phyloP scores from a whole-genome alignment of 176 grass and related monocot species.

The Rhipidocladum racemiflorum region DNA sequence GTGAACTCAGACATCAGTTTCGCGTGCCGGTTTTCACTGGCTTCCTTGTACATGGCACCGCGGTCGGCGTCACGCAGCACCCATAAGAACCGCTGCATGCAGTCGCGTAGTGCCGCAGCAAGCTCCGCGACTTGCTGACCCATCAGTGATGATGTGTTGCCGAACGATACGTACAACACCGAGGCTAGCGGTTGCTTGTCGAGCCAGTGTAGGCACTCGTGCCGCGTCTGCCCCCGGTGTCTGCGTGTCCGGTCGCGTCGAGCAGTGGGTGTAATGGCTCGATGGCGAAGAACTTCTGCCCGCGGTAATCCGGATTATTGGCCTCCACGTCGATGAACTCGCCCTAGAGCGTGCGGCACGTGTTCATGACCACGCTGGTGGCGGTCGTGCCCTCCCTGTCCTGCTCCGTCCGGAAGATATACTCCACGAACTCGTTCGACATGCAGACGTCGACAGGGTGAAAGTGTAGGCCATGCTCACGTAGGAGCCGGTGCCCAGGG shows the following conservation, averaged over 20 bases:
- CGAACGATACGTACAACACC: slow-evolving; percentile 40
- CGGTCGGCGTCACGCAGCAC: slow-evolving; percentile 41
- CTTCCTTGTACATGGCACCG: neutral
- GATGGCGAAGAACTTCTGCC: slow-evolving; percentile 30
- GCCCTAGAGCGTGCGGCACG: slow-evolving; percentile 23
- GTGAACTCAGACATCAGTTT: slow-evolving; percentile 6
- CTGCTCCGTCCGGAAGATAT: neutral
- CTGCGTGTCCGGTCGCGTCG: neutral
- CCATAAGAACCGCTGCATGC: slow-evolving; percentile 44
- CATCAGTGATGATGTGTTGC: slow-evolving; percentile 24
- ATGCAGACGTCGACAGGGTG: neutral
- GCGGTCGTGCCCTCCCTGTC: neutral
- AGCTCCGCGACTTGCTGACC: slow-evolving; percentile 38
- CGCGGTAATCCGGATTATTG: neutral
- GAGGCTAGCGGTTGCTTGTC: slow-evolving; percentile 30
- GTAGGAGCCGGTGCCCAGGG: slow-evolving; percentile 8
- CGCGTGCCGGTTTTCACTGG: neutral
- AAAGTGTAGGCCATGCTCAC: neutral
- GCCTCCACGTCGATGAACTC: slow-evolving; percentile 19
- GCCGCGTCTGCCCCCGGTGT: neutral
- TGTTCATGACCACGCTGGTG: slow-evolving; percentile 28
- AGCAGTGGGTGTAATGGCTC: slow-evolving; percentile 28
- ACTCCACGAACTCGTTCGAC: neutral
- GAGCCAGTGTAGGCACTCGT: slow-evolving; percentile 36
- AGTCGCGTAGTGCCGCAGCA: slow-evolving; percentile 20